These are phyloP conservation scores for Orbilia quercus DNA, from an alignment of 2,329 filamentous ascomycete species.

Conservation along the genomic window DNA sequence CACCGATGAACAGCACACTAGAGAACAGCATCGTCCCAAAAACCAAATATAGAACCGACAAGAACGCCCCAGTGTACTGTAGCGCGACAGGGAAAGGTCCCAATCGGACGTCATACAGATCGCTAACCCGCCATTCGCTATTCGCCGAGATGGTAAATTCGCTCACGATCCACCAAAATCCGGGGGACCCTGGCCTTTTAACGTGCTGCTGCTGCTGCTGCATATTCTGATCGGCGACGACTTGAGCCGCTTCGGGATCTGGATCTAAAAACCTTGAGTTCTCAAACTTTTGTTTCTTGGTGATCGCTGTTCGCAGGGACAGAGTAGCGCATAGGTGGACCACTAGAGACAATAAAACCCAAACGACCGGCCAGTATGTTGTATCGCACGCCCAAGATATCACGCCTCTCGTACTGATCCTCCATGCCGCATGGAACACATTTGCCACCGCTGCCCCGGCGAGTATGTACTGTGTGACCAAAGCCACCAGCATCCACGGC, in stretches of 20 bases:
- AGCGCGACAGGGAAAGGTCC: constrained; percentile 4
- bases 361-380: constrained; percentile 22
- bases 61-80: constrained; percentile 25
- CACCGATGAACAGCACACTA: constrained; percentile 29
- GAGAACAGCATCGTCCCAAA: constrained; percentile 37
- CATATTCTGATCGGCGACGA: no score
- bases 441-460: constrained; percentile 8
- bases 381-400: constrained; percentile 27
- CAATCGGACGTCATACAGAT: constrained; percentile 21
- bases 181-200: background rate
- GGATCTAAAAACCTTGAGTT: no score
- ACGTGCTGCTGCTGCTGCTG: no score
- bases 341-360: constrained; percentile 18
- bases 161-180: constrained; percentile 15
- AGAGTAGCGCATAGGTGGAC: constrained; percentile 28
- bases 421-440: constrained; percentile 29
- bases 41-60: constrained; percentile 28
- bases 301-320: constrained; percentile 17
- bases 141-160: constrained; percentile 21
- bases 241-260: no score
- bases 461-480: constrained; percentile 12
- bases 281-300: constrained; percentile 13
- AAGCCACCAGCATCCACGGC: background rate
- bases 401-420: constrained; percentile 16
- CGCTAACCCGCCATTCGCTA: constrained; percentile 34